phyloP scores from a whole-genome alignment of 495 filamentous ascomycete genomes.

The Lentithecium fluviatile region DNA sequence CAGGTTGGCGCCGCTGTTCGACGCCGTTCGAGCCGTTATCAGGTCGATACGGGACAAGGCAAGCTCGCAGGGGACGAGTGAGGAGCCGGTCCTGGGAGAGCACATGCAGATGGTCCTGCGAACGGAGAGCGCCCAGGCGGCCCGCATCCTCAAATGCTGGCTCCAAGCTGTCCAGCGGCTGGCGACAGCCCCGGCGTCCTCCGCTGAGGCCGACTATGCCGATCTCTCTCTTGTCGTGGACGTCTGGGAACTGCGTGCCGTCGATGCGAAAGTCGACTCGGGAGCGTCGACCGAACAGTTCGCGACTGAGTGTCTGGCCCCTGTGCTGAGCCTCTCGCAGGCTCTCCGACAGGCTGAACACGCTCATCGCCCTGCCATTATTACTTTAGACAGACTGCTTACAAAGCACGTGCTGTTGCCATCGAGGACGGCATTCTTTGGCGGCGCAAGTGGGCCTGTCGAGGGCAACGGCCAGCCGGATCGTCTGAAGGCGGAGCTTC shows the following conservation, averaged over 20 bases:
- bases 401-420: constrained; percentile 71
- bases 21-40: constrained; percentile 10
- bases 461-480: neutral
- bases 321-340: constrained; percentile 12
- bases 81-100: constrained; percentile 48
- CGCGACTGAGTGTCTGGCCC: constrained; percentile 31
- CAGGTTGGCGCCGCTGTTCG: constrained; percentile 18
- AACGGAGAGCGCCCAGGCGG: constrained; percentile 50
- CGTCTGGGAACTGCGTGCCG: constrained; percentile 33
- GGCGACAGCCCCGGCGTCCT: neutral
- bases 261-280: constrained; percentile 5
- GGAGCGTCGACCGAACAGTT: constrained; percentile 27
- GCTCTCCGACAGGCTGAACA: constrained; percentile 2
- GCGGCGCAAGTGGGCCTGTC: neutral
- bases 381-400: constrained; percentile 54
- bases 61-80: constrained; percentile 34
- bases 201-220: neutral
- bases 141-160: constrained; percentile 48
- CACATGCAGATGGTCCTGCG: constrained; percentile 55
- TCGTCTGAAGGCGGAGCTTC: neutral
- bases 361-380: too few relatives aligned
- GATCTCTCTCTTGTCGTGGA: constrained; percentile 10
- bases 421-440: constrained; percentile 53
- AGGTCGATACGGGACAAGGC: constrained; percentile 42
- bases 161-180: constrained; percentile 29